Conservation (phyloP, 257 asterid genomes). For the Solanum piurae region DNA sequence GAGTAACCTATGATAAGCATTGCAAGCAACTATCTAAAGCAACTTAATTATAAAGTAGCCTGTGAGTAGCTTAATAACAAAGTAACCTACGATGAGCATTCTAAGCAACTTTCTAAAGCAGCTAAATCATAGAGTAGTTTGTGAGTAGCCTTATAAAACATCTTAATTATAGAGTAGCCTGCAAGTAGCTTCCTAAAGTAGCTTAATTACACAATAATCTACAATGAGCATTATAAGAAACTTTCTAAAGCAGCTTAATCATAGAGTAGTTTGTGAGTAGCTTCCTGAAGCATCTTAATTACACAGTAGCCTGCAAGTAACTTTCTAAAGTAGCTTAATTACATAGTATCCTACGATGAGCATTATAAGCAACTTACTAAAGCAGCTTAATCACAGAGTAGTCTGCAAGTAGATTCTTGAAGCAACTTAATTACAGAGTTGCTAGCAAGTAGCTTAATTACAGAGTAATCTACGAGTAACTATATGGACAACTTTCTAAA, state of each 20-base stretch:
- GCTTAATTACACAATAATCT: no score
- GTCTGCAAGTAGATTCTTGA: not conserved
- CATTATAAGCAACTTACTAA: not conserved
- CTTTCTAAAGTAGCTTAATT: no score
- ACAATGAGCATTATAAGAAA: not conserved
- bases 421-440: not conserved
- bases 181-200: no score
- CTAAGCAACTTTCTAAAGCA: no score
- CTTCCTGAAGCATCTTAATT: no score
- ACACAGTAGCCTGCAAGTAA: not conserved
- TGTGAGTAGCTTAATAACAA: no score
- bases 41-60: no score
- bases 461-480: not conserved
- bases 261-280: not conserved
- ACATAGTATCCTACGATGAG: not conserved
- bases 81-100: no score
- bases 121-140: not conserved
- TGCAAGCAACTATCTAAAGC: not conserved
- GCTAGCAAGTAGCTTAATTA: not conserved
- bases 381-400: not conserved
- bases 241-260: no score
- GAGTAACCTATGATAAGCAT: no score
- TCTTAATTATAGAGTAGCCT: not conserved
- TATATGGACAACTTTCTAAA: not conserved
- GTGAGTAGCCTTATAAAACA: not conserved